These are phyloP conservation scores for Colletotrichum tofieldiae DNA, from an alignment of 2,329 filamentous ascomycete genomes.

Conservation along the genomic window DNA sequence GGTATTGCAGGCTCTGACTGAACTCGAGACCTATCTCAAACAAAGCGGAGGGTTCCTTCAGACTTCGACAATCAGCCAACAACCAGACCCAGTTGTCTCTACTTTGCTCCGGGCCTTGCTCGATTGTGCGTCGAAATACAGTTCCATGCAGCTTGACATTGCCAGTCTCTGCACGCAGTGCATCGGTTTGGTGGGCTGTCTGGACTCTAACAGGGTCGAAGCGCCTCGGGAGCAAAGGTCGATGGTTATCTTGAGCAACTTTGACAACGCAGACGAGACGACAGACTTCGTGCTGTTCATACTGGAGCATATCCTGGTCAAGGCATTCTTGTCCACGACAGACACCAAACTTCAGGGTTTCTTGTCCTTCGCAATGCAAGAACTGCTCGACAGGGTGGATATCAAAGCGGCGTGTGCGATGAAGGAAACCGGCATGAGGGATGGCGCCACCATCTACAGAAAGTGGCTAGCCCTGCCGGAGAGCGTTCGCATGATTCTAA, in stretches of 20 bases:
- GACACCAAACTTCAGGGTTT: constrained; percentile 92
- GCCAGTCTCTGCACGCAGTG: constrained; percentile 83
- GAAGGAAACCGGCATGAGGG: constrained; percentile 57
- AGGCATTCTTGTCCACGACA: constrained; percentile 90
- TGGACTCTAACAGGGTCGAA: constrained; percentile 93
- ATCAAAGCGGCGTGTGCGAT: constrained; percentile 72
- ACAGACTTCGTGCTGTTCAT: constrained; percentile 90
- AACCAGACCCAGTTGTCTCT: constrained; percentile 82
- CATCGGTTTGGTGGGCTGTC: constrained; percentile 89
- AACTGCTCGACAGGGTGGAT: constrained; percentile 84
- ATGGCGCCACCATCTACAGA: constrained; percentile 74
- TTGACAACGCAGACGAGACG: constrained; percentile 82
- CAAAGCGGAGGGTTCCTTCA: constrained; percentile 85
- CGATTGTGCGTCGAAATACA: constrained; percentile 88
- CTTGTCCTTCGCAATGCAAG: constrained; percentile 94
- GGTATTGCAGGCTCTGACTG: constrained; percentile 83
- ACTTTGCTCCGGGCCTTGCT: constrained; percentile 83
- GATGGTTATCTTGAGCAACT: constrained; percentile 92
- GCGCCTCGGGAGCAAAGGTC: constrained; percentile 82
- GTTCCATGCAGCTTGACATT: constrained; percentile 76
- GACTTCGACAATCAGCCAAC: constrained; percentile 84
- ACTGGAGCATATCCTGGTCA: constrained; percentile 89
- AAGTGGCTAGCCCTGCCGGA: constrained; percentile 87
- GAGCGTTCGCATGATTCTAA: constrained; percentile 83
- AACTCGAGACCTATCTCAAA: constrained; percentile 82